Base-by-base conservation (phyloP, 1,139 yeast species). In the Wickerhamiella infanticola region DNA sequence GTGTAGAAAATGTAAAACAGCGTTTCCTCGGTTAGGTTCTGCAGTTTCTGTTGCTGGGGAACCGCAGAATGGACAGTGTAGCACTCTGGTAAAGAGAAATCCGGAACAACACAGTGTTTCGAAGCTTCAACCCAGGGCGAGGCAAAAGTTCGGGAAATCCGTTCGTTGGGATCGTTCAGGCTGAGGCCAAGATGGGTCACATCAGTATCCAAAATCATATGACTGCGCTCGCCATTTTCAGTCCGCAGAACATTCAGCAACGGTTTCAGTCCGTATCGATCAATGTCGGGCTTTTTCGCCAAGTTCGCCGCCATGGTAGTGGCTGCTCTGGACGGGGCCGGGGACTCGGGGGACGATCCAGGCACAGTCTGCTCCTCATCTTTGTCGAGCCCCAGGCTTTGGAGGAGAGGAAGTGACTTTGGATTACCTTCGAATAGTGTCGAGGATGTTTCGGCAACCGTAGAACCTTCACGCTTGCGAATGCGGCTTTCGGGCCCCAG, bases 81-180 rank as follows among this genome's bases (percentile, higher is more conserved):
- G 43, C 79, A 69, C 25, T 63, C 56, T 1, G 94, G 94, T 35
- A 77, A 64, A 37, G 62, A 62, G 60, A 75, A 84, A 51, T 70
- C 72, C 3, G 98, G 98, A 55, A 85, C 94, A n/a, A 88, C 95
- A 54, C 82, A 88, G 48, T 86, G 79, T 56, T 93, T 71, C 9
- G 94, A 77, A 1, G 95, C 83, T 59, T 88, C 97, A 37, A 83
- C 71, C 97, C 97, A 90, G 9, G 97, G 97, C 9, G 94, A 81
- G 27, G 94, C 79, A 58, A 88, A 76, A n/a, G 78, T 76, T 55
- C 73, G 74, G 43, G 88, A 71, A 35, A 86, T 68, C 50, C 75
- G 69, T 18, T 70, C 67, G 39, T 60, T 62, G 13, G 61, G 55
- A 5, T 59, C 59, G 7, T 67, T 63, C 54, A 81, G 69, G 56